Evolutionary conservation across 768 basidiomycete genomes (phyloP), one percentile per base, ranked within the genome.

Genomic region (Gymnopilus dilepis): DNA sequence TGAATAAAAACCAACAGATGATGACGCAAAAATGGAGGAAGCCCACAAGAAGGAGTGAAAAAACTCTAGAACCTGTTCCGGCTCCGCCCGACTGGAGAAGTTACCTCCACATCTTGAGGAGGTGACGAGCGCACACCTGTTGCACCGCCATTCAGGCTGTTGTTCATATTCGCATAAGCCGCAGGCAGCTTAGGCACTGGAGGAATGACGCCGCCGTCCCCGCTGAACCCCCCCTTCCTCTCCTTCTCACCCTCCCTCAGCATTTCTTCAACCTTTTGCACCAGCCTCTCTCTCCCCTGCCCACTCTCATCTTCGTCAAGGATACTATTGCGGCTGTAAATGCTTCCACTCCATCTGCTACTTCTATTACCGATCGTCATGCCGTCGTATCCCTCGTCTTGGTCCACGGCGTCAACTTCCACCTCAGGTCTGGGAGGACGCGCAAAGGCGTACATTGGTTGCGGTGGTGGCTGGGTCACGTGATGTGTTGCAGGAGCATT

Each of bases 221-320:
- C 62, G 43, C 12, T 55, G 51, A 61, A 59, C 22, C 19, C 59
- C 13, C 59, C 63, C 41, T 26, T 65, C 55, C 43, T 62, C 50
- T 63, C 70, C 67, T 57, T 71, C 38, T 50, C 47, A 7, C 47
- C 28, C 28, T 50, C 47, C 47, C 76, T 78, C 67, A 82, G 79
- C 82, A 87, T 82, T 55, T 74, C 80, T 68, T 82, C 83, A 15
- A 88, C 83, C 31, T 81, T 73, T 61, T 74, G 67, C 52, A 87
- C 74, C 63, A 88, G 83, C 66, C 81, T 69, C 34, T 80, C 78
- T 59, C 86, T 73, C 53, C 80, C 77, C 65, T 77, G 72, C 24
- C 63, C 67, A 65, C 86, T 87, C 72, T 79, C 78, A 31, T 84
- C 81, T 21, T 74, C 70, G 63, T 87, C 86, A 68, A 87, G 59